These are phyloP conservation scores for Prunus campanulata DNA, from an alignment of 306 rosid species.

Conservation along the genomic window DNA sequence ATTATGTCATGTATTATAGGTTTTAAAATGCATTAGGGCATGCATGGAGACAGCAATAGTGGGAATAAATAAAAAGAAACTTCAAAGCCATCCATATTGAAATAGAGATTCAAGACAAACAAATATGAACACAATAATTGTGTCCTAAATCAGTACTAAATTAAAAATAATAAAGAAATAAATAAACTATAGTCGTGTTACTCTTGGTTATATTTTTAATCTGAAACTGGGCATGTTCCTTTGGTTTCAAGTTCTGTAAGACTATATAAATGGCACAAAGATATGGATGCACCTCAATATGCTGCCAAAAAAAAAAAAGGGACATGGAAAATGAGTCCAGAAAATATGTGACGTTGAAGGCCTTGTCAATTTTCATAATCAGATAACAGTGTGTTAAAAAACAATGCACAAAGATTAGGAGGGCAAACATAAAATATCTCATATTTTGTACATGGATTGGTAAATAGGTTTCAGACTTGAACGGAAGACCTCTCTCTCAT, in stretches of 20 bases:
- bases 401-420: background rate
- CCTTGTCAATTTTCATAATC: background rate
- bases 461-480: background rate
- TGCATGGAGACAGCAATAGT: constrained; percentile 5
- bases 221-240: background rate
- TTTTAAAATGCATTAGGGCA: background rate
- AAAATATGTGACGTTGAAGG: background rate
- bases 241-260: background rate
- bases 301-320: background rate
- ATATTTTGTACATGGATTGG: background rate
- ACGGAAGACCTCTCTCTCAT: background rate
- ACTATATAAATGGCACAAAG: background rate
- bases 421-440: background rate
- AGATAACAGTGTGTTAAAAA: background rate
- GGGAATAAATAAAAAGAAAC: background rate
- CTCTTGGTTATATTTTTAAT: background rate
- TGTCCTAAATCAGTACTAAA: background rate
- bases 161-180: background rate
- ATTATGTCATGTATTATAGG: background rate
- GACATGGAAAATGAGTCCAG: background rate
- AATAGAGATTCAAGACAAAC: constrained; percentile 4
- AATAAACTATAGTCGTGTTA: background rate
- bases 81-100: background rate
- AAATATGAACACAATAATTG: background rate
- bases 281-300: background rate